phyloP scores from a whole-genome alignment of 257 asterid genomes.

The Lavandula angustifolia region DNA sequence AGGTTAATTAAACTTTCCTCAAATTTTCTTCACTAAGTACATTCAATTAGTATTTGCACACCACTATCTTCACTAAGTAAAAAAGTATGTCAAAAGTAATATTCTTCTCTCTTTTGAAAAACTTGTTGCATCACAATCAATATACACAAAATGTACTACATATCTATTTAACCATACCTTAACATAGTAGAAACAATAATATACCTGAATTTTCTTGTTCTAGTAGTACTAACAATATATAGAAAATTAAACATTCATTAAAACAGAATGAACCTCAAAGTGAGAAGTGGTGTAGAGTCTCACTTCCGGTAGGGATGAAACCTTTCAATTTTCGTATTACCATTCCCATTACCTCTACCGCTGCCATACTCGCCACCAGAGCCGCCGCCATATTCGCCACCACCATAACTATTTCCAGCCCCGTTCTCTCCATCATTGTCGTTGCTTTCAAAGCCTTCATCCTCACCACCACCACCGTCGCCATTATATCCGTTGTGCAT shows the following conservation, averaged over 20 bases:
- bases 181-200: background rate
- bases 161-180: background rate
- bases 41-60: no score
- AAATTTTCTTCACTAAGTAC: no score
- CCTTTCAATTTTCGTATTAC: conserved; percentile 55
- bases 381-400: conserved; percentile 41
- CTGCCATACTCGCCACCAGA: conserved; percentile 43
- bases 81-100: no score
- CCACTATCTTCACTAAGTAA: no score
- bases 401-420: conserved; percentile 45
- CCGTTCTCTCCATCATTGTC: conserved; percentile 61
- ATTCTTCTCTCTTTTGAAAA: background rate
- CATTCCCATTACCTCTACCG: conserved; percentile 58
- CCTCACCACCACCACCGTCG: conserved; percentile 47
- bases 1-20: no score
- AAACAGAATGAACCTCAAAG: background rate
- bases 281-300: conserved; percentile 10
- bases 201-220: background rate
- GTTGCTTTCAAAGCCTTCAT: conserved; percentile 50
- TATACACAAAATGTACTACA: background rate
- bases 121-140: background rate
- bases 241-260: conserved; percentile 13
- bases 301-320: conserved; percentile 87
- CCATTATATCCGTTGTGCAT: conserved; percentile 51
- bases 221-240: background rate